A percentile compares a stretch with the other conserved stretches of the same genome.
Conservation (phyloP, 2,329 filamentous ascomycete genomes). For the Zalaria obscura region DNA sequence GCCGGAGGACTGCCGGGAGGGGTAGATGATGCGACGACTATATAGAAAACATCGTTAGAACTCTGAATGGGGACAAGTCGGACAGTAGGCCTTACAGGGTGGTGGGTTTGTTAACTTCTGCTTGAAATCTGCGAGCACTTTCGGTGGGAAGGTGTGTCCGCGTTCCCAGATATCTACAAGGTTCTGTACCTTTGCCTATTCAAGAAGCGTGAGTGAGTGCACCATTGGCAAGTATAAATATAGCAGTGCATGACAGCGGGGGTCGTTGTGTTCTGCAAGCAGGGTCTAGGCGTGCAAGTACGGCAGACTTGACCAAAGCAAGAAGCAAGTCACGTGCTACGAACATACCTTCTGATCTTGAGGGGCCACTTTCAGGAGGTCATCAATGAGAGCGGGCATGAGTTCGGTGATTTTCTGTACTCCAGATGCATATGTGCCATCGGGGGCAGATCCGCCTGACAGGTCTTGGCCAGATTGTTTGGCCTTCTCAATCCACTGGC, state of each 20-base stretch:
- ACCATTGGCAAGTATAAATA: background rate
- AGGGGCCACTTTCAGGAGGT: conserved; percentile 77
- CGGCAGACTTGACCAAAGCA: background rate
- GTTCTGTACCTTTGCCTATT: conserved; percentile 88
- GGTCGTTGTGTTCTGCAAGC: too few species aligned
- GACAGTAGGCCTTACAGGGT: conserved; percentile 46
- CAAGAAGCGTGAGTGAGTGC: conserved; percentile 12
- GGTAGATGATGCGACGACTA: conserved; percentile 12
- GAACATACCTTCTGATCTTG: conserved; percentile 91
- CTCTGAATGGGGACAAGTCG: background rate
- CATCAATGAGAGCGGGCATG: conserved; percentile 86
- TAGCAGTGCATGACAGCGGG: background rate
- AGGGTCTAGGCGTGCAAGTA: background rate
- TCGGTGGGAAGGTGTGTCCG: conserved; percentile 71
- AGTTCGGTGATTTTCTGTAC: conserved; percentile 94
- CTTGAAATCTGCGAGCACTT: conserved; percentile 73
- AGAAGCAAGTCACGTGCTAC: background rate
- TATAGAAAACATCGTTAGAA: background rate
- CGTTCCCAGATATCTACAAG: conserved; percentile 97
- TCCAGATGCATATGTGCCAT: conserved; percentile 88
- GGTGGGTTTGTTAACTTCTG: conserved; percentile 54
- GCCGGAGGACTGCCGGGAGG: conserved; percentile 17
- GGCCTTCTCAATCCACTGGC: conserved; percentile 95
- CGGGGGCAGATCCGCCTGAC: conserved; percentile 64
- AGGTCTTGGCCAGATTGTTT: conserved; percentile 66